Base-by-base conservation (phyloP, 2,329 filamentous ascomycete species). In the Massarina eburnea region DNA sequence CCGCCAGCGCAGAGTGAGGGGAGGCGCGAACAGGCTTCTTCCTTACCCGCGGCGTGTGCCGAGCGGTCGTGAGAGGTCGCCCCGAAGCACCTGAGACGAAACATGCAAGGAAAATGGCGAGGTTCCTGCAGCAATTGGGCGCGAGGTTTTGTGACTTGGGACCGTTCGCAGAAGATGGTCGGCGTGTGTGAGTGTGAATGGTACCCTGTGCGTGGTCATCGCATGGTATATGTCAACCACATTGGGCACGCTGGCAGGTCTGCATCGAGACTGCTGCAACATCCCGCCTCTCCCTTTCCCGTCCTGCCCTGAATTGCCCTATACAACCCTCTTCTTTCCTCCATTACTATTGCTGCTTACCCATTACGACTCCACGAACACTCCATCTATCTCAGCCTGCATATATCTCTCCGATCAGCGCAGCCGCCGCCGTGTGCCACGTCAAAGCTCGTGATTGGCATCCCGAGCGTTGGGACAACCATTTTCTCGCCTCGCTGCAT, bases 11-110 rank as follows among this genome's bases (percentile, higher is more conserved):
- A 19, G 45, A 41, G 41, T 14, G 17, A 26, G n/a, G 7, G 36
- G 41, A 21, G 29, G 18, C 12, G 15, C 4, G n/a, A 4, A 18
- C 9, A 14, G 32, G 19, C 19, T n/a, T 17, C 14, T 8, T 34
- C 19, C 15, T 34, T 18, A 8, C 9, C 3, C 7, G 8, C 21
- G 17, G 5, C 36, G 43, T 45, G 42, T 33, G 48, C 45, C 34
- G 34, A 29, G n/a, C 34, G 33, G 43, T 24, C 30, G 44, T 49
- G 49, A 55, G 49, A 49, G 48, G 58, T 43, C 49, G 59, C 56
- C 56, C 48, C 50, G 51, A 41, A 39, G 15, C 18, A 30, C 26
- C 32, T 49, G 56, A 53, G 55, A 56, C 54, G 51, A 57, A 56
- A 58, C 54, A 48, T 49, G 39, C 40, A 43, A 29, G 46, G 26